These are phyloP conservation scores for Sclerotinia subarctica DNA, from an alignment of 2,329 filamentous ascomycete species.

Conservation along the genomic window DNA sequence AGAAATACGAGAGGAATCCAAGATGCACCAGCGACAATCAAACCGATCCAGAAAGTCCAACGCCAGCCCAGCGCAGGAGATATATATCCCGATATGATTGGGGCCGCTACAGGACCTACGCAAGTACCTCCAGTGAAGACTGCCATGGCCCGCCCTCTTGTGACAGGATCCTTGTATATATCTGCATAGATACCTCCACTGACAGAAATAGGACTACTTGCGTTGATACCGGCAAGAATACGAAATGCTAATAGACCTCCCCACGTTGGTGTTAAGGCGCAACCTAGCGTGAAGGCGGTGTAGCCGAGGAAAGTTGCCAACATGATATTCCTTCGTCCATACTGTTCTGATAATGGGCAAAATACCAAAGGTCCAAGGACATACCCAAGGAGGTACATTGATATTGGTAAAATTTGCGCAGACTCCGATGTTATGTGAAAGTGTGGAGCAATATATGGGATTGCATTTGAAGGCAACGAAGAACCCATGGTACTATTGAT, in stretches of 20 bases:
- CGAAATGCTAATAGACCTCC: slow-evolving; percentile 59
- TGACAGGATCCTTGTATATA: slow-evolving; percentile 55
- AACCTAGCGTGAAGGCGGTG: slow-evolving; percentile 62
- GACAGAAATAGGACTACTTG: slow-evolving; percentile 58
- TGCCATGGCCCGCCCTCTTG: slow-evolving; percentile 58
- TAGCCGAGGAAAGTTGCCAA: slow-evolving; percentile 66
- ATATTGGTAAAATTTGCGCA: slow-evolving; percentile 53
- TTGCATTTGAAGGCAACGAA: slow-evolving; percentile 61
- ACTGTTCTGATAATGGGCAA: slow-evolving; percentile 64
- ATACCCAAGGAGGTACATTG: slow-evolving; percentile 62
- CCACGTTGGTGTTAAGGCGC: slow-evolving; percentile 60
- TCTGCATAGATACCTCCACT: slow-evolving; percentile 65
- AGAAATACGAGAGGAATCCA: slow-evolving; percentile 59
- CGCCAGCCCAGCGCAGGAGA: slow-evolving; percentile 57
- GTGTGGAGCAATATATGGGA: slow-evolving; percentile 54
- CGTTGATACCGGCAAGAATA: slow-evolving; percentile 58
- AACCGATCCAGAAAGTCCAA: slow-evolving; percentile 62
- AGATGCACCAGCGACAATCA: slow-evolving; percentile 60
- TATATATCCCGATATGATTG: slow-evolving; percentile 58
- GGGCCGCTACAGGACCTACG: slow-evolving; percentile 61
- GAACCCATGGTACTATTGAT: slow-evolving; percentile 67
- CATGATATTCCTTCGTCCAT: slow-evolving; percentile 57
- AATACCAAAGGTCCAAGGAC: slow-evolving; percentile 56
- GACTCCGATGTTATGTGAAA: slow-evolving; percentile 51
- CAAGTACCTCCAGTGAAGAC: slow-evolving; percentile 63